Evolutionary conservation across 441 rosid genomes (phyloP).

Genomic region (Geranium incanum): DNA sequence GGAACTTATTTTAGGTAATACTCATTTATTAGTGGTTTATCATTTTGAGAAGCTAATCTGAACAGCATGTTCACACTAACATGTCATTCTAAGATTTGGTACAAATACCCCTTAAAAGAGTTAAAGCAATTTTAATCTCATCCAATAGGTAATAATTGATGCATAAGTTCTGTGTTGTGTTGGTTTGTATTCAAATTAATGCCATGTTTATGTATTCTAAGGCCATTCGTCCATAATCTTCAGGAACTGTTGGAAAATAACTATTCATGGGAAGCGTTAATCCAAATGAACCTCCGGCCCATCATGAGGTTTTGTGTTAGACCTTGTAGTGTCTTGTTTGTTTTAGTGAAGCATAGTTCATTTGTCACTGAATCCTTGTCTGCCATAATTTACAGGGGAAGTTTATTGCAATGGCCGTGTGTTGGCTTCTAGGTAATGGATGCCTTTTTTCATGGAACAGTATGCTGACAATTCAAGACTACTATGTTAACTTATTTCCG

Average conservation of each 20-base stretch:
- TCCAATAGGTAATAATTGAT: background rate
- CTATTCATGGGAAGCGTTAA: conserved; percentile 24
- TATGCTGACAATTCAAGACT: conserved; percentile 57
- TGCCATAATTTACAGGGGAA: conserved; percentile 37
- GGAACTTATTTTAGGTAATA: background rate
- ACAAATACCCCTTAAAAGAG: background rate
- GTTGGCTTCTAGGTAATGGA: conserved; percentile 69
- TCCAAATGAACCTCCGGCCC: conserved; percentile 21
- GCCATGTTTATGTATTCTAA: background rate
- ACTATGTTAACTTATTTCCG: conserved; percentile 46
- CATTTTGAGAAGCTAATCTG: background rate
- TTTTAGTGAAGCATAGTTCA: background rate
- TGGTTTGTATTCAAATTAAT: background rate
- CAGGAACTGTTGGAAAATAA: conserved; percentile 12
- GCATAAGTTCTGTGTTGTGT: background rate
- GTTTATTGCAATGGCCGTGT: conserved; percentile 34
- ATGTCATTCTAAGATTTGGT: background rate
- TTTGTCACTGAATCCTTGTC: background rate
- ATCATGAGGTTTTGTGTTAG: conserved; percentile 30
- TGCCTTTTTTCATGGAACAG: conserved; percentile 66
- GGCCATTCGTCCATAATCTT: background rate
- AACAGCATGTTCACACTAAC: background rate
- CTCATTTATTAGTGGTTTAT: conserved; percentile 4
- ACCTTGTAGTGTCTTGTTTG: background rate
- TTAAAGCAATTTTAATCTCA: background rate